Percentiles rank a stretch among this genome's conserved stretches.
phyloP scores from a whole-genome alignment of 495 filamentous ascomycete species.

The Podospora tetraspora region DNA sequence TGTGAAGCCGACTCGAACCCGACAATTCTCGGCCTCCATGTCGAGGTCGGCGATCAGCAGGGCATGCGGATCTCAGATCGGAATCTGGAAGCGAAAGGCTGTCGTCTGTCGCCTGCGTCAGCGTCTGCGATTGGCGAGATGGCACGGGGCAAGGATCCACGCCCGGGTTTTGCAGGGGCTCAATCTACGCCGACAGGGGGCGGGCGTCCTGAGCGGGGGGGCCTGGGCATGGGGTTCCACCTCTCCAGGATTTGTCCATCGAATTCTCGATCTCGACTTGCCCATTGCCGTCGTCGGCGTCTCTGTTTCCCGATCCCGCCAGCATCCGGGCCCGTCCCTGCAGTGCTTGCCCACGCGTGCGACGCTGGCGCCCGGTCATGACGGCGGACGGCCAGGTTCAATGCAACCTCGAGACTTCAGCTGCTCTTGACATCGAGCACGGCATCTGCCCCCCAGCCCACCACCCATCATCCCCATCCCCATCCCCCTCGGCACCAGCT shows the following conservation, averaged over 20 bases:
- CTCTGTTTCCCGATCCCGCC: background rate
- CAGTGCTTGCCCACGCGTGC: background rate
- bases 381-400: background rate
- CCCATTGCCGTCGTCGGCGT: background rate
- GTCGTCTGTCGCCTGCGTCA: background rate
- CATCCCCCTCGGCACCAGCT: background rate
- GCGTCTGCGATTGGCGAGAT: background rate
- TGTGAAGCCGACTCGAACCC: background rate
- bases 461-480: no score
- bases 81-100: background rate
- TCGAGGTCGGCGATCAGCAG: background rate
- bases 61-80: background rate
- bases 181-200: background rate
- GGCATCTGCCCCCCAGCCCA: background rate
- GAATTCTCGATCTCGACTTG: background rate
- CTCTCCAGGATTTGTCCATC: background rate
- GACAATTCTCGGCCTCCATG: background rate
- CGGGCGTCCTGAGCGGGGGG: background rate
- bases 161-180: background rate
- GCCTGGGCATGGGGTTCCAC: background rate
- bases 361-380: background rate
- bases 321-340: background rate
- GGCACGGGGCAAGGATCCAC: background rate
- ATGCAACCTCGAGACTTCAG: background rate
- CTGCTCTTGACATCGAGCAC: background rate